Percentiles rank a stretch among this genome's conserved stretches.
Conservation (phyloP, 345 rosid genomes). For the Psidium friedrichsthalianum region DNA sequence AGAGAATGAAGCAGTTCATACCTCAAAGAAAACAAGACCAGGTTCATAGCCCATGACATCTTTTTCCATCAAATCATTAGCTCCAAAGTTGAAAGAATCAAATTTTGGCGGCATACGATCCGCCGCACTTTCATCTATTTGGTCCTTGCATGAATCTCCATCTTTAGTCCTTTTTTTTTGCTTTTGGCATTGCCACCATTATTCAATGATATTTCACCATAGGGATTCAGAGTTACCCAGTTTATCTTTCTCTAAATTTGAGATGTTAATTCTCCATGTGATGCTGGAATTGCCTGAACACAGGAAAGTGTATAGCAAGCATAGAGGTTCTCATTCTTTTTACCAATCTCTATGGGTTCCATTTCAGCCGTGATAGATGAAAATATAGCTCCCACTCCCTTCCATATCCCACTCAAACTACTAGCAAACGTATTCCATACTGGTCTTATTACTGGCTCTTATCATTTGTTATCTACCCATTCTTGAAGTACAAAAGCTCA, state of each 20-base stretch:
- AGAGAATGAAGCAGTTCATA: conserved; percentile 8
- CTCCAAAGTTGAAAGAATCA: conserved; percentile 49
- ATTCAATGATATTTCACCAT: conserved; percentile 41
- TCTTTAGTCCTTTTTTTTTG: conserved; percentile 4
- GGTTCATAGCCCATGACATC: conserved; percentile 69
- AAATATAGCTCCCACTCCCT: conserved; percentile 87
- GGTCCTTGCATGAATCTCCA: conserved; percentile 7
- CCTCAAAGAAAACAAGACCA: conserved; percentile 88
- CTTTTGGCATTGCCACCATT: conserved; percentile 5
- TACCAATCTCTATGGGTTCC: conserved; percentile 83
- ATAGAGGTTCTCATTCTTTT: conserved; percentile 48
- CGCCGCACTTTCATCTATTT: conserved; percentile 3
- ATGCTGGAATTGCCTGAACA: conserved; percentile 32
- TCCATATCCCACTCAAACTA: conserved; percentile 94
- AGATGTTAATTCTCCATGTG: conserved; percentile 24
- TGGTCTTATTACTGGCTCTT: conserved; percentile 90
- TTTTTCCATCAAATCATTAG: conserved; percentile 83
- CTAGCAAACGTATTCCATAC: conserved; percentile 78
- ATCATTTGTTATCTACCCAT: no score
- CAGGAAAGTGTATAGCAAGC: conserved; percentile 68
- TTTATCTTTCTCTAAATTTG: conserved; percentile 58
- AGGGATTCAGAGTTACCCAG: conserved; percentile 90
- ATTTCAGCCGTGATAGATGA: conserved; percentile 80
- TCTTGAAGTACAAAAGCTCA: no score
- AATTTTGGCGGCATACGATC: conserved; percentile 36